phyloP scores from a whole-genome alignment of 257 asterid genomes.

The Solanum gandarillasii region DNA sequence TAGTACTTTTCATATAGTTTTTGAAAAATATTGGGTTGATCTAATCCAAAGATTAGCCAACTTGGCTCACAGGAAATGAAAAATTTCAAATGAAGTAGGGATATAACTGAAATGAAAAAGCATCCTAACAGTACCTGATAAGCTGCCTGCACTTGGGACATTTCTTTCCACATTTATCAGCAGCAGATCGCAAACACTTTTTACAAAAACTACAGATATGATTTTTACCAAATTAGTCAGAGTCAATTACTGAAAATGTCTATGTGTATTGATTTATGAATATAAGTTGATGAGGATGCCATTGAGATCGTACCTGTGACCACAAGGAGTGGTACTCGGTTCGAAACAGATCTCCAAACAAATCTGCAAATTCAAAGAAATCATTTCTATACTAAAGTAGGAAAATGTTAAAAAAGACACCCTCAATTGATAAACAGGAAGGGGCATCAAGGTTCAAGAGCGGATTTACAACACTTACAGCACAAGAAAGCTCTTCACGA shows the following conservation, averaged over 20 bases:
- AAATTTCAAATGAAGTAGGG: background rate
- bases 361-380: slow-evolving; percentile 37
- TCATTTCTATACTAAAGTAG: background rate
- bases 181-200: slow-evolving; percentile 74
- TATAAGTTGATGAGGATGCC: background rate
- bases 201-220: slow-evolving; percentile 60
- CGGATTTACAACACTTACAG: slow-evolving; percentile 32
- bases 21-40: background rate
- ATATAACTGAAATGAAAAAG: background rate
- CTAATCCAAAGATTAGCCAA: background rate
- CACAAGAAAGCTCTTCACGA: slow-evolving; percentile 96
- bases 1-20: background rate
- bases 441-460: background rate
- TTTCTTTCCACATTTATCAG: slow-evolving; percentile 88
- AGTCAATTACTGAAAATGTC: background rate
- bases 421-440: background rate
- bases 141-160: slow-evolving; percentile 98
- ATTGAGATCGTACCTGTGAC: slow-evolving; percentile 60
- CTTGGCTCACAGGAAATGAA: background rate
- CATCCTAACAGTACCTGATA: slow-evolving; percentile 33
- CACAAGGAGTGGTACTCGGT: slow-evolving; percentile 97
- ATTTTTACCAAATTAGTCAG: background rate
- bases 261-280: background rate
- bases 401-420: background rate
- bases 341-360: slow-evolving; percentile 91